Percentiles rank a stretch among this genome's conserved stretches.
Conservation (phyloP, 2,329 filamentous ascomycete genomes). For the Fusarium ambrosium region DNA sequence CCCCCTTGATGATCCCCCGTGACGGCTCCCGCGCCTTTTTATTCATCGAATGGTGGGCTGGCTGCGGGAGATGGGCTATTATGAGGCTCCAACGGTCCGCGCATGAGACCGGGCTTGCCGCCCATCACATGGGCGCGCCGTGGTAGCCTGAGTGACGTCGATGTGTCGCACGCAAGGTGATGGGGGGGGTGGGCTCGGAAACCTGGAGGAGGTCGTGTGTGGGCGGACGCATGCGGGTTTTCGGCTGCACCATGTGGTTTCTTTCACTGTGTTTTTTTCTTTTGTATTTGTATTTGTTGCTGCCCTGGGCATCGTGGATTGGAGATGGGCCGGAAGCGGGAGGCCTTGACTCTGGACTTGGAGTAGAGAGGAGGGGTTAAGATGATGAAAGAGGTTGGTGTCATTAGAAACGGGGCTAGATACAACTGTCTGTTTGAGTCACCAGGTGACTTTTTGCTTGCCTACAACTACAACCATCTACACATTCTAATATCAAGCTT, state of each 20-base stretch:
- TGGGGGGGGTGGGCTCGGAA: constrained; percentile 15
- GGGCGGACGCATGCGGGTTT: constrained; percentile 12
- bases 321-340: neutral
- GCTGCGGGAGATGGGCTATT: neutral
- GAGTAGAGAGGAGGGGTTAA: neutral
- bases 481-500: neutral
- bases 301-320: neutral
- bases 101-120: constrained; percentile 36
- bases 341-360: neutral
- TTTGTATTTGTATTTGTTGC: neutral
- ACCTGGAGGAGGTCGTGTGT: constrained; percentile 4
- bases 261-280: neutral
- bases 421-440: neutral
- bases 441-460: neutral
- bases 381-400: neutral
- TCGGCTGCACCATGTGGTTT: constrained; percentile 4
- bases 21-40: neutral
- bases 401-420: neutral
- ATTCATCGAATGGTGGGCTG: constrained; percentile 1
- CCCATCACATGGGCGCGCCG: constrained; percentile 36
- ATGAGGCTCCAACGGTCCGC: constrained; percentile 22
- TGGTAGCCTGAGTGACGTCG: constrained; percentile 36
- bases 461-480: neutral
- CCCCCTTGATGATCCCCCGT: neutral
- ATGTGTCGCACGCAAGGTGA: constrained; percentile 28